Evolutionary conservation across 495 filamentous ascomycete genomes (phyloP).

Genomic region (Penicillium ochrochloron): DNA sequence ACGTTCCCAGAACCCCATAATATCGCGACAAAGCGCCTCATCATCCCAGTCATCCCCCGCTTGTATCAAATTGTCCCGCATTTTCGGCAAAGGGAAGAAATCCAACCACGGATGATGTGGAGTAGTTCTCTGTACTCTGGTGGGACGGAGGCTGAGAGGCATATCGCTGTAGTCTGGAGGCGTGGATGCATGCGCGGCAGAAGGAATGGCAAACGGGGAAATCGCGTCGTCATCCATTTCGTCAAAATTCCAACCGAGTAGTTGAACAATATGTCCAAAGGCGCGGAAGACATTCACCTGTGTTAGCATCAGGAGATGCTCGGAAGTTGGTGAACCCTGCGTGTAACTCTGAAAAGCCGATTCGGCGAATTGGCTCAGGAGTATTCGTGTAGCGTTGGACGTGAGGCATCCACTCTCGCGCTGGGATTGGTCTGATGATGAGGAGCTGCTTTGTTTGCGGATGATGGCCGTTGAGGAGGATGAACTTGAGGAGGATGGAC

Average conservation of each 20-base stretch:
- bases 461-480: background rate
- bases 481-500: background rate
- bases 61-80: constrained; percentile 57
- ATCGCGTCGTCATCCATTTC: constrained; percentile 42
- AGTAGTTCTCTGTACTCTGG: constrained; percentile 43
- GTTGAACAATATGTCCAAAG: constrained; percentile 25
- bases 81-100: constrained; percentile 52
- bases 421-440: background rate
- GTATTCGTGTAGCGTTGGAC: background rate
- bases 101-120: constrained; percentile 60
- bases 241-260: constrained; percentile 25
- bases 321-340: constrained; percentile 36
- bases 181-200: constrained; percentile 6
- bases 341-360: constrained; percentile 39
- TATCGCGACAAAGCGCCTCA: constrained; percentile 51
- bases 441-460: background rate
- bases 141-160: constrained; percentile 52
- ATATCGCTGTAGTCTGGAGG: constrained; percentile 18
- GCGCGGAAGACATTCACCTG: constrained; percentile 51
- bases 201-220: constrained; percentile 33
- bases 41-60: constrained; percentile 47
- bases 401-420: background rate
- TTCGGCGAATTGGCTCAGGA: constrained; percentile 34
- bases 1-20: constrained; percentile 50
- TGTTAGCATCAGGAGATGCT: constrained; percentile 48